Base-by-base conservation (phyloP, 2,329 filamentous ascomycete species). In the Neobulgaria alba region DNA sequence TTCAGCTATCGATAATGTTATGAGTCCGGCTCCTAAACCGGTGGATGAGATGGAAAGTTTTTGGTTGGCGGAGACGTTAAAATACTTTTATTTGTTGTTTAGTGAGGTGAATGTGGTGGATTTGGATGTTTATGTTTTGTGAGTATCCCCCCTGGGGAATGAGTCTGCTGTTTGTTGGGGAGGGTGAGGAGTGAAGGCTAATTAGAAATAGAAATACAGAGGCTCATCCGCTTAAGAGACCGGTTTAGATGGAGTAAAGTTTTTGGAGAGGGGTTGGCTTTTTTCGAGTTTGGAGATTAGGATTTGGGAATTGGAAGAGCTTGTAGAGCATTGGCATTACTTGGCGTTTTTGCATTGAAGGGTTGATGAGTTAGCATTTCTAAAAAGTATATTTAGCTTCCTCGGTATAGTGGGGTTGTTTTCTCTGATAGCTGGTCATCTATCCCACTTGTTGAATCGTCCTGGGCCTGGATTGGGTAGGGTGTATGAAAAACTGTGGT, bases 1-100 rank as follows among this genome's bases (percentile, higher is more conserved):
- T 44, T 65, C 67, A 4, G 63, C 62, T 1, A 61, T 71, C 17
- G 45, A 57, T 8, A 63, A 71, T 49, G 67, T 71, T 17, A 50
- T 46, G 37, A 49, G 38, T 39, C 37, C 39, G 10, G 41, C 46
- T 12, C 48, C 51, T 1, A 23, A n/a, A 1, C 41, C 61, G 34
- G 58, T 64, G 29, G 75, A 82, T 51, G 65, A 67, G 33, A 75
- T 76, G 64, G 78, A 82, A 58, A 51, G 46, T 50, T 82, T 80
- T 57, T 70, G 79, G 60, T 75, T 81, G 52, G 79, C 78, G 0
- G 78, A 83, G 58, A 75, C 78, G 38, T 50, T 82, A 54, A 83
- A 83, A 61, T 82, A 82, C 52, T 65, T 68, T 17, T 82, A 77
- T 58, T 51, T 81, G 49, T 69, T 73, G 5, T 63, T 57, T 30